A percentile compares a stretch with the other conserved stretches of the same genome.
phyloP scores from a whole-genome alignment of 306 rosid genomes.

The Fragaria nilgerrensis region DNA sequence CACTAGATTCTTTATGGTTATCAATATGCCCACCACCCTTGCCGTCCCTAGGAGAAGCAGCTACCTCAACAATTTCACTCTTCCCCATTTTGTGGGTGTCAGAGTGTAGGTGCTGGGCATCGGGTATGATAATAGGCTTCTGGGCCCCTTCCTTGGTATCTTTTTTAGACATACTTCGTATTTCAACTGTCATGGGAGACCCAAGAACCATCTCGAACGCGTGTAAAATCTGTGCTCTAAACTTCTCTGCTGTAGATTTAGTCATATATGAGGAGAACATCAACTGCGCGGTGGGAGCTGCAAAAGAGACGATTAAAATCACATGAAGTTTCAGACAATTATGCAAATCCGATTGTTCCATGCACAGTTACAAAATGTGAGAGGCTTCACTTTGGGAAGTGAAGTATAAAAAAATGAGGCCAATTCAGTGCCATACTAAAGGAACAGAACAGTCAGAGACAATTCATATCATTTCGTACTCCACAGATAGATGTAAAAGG shows the following conservation, averaged over 20 bases:
- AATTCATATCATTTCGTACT: not conserved
- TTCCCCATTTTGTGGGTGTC: conserved; percentile 44
- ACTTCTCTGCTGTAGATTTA: conserved; percentile 83
- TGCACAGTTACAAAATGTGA: not conserved
- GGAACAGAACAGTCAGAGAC: not conserved
- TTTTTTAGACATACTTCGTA: conserved; percentile 64
- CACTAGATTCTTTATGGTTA: conserved; percentile 36
- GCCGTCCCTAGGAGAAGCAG: conserved; percentile 54
- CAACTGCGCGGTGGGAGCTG: conserved; percentile 95
- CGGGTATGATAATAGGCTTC: conserved; percentile 50
- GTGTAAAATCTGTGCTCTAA: conserved; percentile 63
- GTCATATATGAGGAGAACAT: conserved; percentile 67
- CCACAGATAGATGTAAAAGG: not conserved
- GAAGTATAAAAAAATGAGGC: not conserved
- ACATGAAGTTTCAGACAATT: conserved; percentile 20
- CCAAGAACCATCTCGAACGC: conserved; percentile 82
- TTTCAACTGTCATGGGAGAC: conserved; percentile 76
- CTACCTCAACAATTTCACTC: conserved; percentile 81
- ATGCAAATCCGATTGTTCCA: not conserved
- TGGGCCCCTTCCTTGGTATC: conserved; percentile 43
- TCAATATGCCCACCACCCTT: conserved; percentile 37
- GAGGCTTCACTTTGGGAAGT: not conserved
- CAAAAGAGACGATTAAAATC: conserved; percentile 23
- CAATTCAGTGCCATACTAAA: not conserved
- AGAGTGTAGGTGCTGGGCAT: conserved; percentile 35